Base-by-base conservation (phyloP, 1,139 yeast species). In the Yamadazyma triangularis region DNA sequence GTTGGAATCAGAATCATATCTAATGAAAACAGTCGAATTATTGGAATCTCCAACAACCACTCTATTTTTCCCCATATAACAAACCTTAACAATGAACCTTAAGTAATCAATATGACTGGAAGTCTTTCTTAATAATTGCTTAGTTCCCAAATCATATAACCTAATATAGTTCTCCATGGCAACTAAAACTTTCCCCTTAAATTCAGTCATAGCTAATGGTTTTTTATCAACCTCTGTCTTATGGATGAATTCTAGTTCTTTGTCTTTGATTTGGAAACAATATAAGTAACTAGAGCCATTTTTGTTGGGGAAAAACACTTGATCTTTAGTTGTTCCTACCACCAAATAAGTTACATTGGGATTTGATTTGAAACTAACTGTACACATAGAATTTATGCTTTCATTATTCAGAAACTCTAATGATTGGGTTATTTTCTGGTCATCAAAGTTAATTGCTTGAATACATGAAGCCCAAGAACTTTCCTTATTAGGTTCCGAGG, bases 91-190 rank as follows among this genome's bases (percentile, higher is more conserved):
- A 15, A 87, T 77, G 26, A 64, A 63, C 12, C 55, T 41, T 38
- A 71, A 31, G 38, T 53, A 60, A 4, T 58, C 63, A 27, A 67
- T 50, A 12, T 44, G 59, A 36, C 74, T 55, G 1, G 73, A 60
- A 0, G 81, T 64, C 49, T 86, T 86, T 32, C 83, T 70, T 32
- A 91, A 64, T 24, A 91, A 60, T 49, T 88, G 96, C 41, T 80
- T 83, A 43, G 70, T 70, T 1, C 98, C 98, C 23, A 88, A 42
- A 24, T 81, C 93, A 50, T 73, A 88, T 6, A 86, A 46, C 13
- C 87, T 60, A 19, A 91, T 45, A 20, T 57, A 54, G 29, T 70
- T 66, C 0, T 70, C 72, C 33, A 74, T 47, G 0, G 86, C 93
- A 1, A 73, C 81, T 2, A 88, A 53, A 2, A 88, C 51, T 40